Evolutionary conservation across 495 filamentous ascomycete species (phyloP).

Genomic region (Hypoxylon lienhwacheense): DNA sequence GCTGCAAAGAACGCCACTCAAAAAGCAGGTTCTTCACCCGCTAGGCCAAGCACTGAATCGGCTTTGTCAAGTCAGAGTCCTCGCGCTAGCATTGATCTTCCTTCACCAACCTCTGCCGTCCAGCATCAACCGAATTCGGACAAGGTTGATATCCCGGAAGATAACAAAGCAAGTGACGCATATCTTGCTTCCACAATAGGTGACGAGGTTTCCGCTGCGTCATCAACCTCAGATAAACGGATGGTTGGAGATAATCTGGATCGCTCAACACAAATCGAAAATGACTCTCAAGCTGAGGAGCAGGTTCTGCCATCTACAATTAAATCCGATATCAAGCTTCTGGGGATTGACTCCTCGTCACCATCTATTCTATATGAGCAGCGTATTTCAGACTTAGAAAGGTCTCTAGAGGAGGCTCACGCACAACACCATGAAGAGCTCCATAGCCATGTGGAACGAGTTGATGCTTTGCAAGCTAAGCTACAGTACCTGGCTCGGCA

Average conservation of each 20-base stretch:
- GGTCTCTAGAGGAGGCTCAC: conserved; percentile 62
- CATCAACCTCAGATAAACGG: conserved; percentile 7
- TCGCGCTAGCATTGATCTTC: conserved; percentile 31
- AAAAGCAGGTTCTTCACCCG: conserved; percentile 24
- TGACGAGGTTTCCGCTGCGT: background rate
- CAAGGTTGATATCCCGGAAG: background rate
- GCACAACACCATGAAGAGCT: conserved; percentile 75
- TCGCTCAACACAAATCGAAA: conserved; percentile 8
- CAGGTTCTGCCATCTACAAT: background rate
- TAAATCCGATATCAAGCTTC: background rate
- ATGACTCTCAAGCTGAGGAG: conserved; percentile 1
- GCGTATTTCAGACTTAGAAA: conserved; percentile 53
- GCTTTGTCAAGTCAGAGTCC: conserved; percentile 29
- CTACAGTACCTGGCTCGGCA: conserved; percentile 82
- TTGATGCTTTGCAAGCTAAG: conserved; percentile 90
- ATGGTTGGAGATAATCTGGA: background rate
- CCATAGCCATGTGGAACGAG: conserved; percentile 80
- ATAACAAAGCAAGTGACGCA: background rate
- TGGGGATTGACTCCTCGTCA: background rate
- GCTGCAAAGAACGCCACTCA: conserved; percentile 49
- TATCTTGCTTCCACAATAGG: background rate
- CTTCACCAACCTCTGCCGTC: background rate
- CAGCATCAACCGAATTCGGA: background rate
- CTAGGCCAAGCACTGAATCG: conserved; percentile 26
- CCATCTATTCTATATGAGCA: conserved; percentile 35